Evolutionary conservation across 78 protist species (phyloP), one percentile per base, ranked within the genome.

Genomic region (Dictyostelium discoideum): DNA sequence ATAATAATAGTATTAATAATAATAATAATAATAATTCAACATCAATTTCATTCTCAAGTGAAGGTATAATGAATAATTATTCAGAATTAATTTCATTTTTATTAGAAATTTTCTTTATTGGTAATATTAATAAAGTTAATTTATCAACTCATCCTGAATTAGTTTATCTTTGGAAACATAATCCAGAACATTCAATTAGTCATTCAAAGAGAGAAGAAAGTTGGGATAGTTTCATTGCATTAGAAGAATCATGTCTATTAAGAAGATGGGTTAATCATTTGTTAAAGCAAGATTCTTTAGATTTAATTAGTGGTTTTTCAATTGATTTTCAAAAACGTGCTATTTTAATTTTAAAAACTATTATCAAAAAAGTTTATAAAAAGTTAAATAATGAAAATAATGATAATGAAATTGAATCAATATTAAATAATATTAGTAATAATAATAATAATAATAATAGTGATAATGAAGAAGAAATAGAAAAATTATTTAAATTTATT

Each of bases 171-270:
- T 90, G 95, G 95, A 80, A 90, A 73, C 37, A 73, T 50, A 90
- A 90, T 42, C 87, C 87, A 48, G 88, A 90, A 3, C 26, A 60
- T 32, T 20, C 40, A 13, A 74, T 74, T 37, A 74, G 48, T 74
- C 40, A 87, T 22, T 44, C 54, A 79, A 46, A 39, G 32, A 60
- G 39, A 37, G 87, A 54, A 10, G 95, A 90, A 37, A 90, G 85
- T 18, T 90, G 95, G 95, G 95, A 90, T 22, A 90, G 77, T 54
- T 90, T 90, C 69, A 72, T 90, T 32, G 67, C 63, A 26, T n/a
- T 82, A 22, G 88, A 90, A 22, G 87, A 86, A 50, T 60, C 65
- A 48, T 26, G 13, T 22, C 76, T 44, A 69, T 50, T 90, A 40
- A 60, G 60, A 24, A 24, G 88, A 54, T 90, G 95, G 95, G 46